A percentile compares a stretch with the other conserved stretches of the same genome.
phyloP scores from a whole-genome alignment of 257 asterid species.

The Solanum pennellii region DNA sequence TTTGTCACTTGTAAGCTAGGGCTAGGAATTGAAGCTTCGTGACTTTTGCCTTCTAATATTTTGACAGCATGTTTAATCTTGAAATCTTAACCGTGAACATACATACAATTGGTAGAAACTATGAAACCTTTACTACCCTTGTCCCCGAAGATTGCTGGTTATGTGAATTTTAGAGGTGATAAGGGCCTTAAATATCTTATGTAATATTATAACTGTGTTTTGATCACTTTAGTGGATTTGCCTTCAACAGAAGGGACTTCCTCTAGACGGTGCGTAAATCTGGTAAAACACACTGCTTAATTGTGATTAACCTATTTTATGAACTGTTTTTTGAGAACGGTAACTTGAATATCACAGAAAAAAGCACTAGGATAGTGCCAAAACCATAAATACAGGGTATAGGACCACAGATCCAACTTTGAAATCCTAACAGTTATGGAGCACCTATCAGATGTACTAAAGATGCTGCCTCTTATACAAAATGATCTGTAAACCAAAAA shows the following conservation, averaged over 20 bases:
- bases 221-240: not conserved
- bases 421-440: not conserved
- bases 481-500: not conserved
- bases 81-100: not conserved
- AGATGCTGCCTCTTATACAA: not conserved
- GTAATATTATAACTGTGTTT: not conserved
- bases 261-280: not conserved
- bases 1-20: not conserved
- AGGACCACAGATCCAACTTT: not conserved
- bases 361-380: not conserved
- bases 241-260: not conserved
- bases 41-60: not conserved
- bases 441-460: not conserved
- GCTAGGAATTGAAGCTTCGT: not conserved
- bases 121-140: not conserved
- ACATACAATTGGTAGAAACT: not conserved
- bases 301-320: not conserved
- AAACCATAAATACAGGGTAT: not conserved
- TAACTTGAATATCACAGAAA: not conserved
- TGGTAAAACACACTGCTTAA: not conserved
- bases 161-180: not conserved
- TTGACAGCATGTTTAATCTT: not conserved
- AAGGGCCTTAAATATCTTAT: not conserved
- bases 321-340: not conserved
- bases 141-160: not conserved